phyloP scores from a whole-genome alignment of 805 yeast species.

The Yamadazyma laniorum region DNA sequence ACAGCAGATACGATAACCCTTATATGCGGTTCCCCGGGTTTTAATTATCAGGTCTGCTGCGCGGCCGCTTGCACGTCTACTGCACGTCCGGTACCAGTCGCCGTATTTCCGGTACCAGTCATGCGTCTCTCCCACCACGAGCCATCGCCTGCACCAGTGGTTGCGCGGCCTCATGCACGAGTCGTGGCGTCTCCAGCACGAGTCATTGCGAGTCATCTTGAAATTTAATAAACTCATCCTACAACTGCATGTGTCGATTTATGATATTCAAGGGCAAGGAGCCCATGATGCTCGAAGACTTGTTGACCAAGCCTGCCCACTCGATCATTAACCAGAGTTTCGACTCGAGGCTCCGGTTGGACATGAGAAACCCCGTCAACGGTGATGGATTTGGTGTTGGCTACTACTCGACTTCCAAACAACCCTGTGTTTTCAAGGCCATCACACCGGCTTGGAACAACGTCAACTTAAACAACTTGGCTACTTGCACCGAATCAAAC shows the following conservation, averaged over 20 bases:
- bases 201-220: too few species aligned
- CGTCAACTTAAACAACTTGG: slow-evolving; percentile 77
- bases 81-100: too few species aligned
- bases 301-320: slow-evolving; percentile 92
- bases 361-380: slow-evolving; percentile 87
- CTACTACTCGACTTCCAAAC: slow-evolving; percentile 59
- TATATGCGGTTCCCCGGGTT: slow-evolving; percentile 2
- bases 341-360: slow-evolving; percentile 84
- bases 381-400: slow-evolving; percentile 99
- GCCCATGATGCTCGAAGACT: slow-evolving; percentile 79
- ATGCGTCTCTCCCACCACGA: too few species aligned
- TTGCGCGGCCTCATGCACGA: too few species aligned
- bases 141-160: too few species aligned
- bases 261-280: slow-evolving; percentile 90
- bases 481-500: slow-evolving; percentile 81
- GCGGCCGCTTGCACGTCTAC: too few species aligned
- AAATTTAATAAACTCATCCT: too few species aligned
- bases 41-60: too few species aligned
- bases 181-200: too few species aligned
- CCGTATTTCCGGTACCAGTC: too few species aligned
- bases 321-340: slow-evolving; percentile 95
- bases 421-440: slow-evolving; percentile 92
- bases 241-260: slow-evolving; percentile 95
- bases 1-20: background rate
- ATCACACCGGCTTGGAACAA: slow-evolving; percentile 99